Base-by-base conservation (phyloP, 495 filamentous ascomycete genomes). In the Tuber aestivum region DNA sequence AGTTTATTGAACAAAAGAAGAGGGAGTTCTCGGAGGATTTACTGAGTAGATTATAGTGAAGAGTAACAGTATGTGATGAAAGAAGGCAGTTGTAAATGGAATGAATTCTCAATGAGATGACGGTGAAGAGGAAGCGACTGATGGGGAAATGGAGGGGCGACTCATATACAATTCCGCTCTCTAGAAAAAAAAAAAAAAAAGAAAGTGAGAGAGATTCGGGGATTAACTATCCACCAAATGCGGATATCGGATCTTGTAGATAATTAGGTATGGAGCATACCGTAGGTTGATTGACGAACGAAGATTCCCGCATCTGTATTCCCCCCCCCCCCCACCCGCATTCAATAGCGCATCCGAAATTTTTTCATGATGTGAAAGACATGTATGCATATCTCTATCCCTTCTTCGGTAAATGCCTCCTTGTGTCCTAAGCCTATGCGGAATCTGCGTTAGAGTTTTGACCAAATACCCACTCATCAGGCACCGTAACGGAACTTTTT, bases 51-150 rank as follows among this genome's bases (percentile, higher is more conserved):
- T 38, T 38, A 5, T 40, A 35, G 18, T 38, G 5, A 27, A 38
- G 35, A 12, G 21, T 41, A 32, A 65, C 32, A 65, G 32, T 65
- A 35, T n/a, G 41, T 38, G 45, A 40, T 37, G 44, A 35, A n/a
- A 75, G 32, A 35, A 16, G 41, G n/a, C 32, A 45, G 38, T 44
- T 35, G 69, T 69, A 18, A 42, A 61, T 37, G 42, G 45, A 73
- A 69, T 45, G 23, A 70, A 41, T 44, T 50, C 27, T 78, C 23
- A 32, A 45, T 73, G 32, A 38, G 41, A 27, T 42, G 61, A 44
- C 32, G 12, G 56, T 65, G 56, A 65, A 27, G 14, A 32, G 27
- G 56, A 65, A 65, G 12, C 32, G 48, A 56, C 27, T 65, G 56
- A 27, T 56, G 56, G 56, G 56, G n/a, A 3, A 35, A 10, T 18